These are phyloP conservation scores for Colletotrichum tabaci DNA, from an alignment of 2,329 filamentous ascomycete species.

Conservation along the genomic window DNA sequence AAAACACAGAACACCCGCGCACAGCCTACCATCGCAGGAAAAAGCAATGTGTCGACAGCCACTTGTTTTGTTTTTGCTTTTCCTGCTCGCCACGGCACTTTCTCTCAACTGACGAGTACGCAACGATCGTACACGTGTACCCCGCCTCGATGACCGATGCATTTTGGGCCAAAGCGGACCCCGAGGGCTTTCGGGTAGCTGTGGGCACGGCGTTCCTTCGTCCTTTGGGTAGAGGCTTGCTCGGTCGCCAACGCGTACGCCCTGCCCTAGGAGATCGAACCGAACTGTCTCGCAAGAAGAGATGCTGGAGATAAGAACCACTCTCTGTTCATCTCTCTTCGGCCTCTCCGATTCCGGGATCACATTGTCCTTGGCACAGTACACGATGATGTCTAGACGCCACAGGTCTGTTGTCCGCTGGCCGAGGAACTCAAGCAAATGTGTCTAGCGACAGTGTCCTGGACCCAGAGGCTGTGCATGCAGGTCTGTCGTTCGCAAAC, in stretches of 20 bases:
- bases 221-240: not conserved
- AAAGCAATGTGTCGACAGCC: conserved; percentile 26
- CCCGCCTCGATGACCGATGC: conserved; percentile 9
- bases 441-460: not conserved
- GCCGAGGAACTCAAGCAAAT: not conserved
- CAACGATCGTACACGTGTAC: conserved; percentile 15
- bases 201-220: conserved; percentile 11
- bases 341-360: conserved; percentile 1
- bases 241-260: conserved; percentile 10
- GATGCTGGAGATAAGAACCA: not conserved
- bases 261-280: not conserved
- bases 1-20: conserved; percentile 27
- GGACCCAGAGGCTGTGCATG: not conserved
- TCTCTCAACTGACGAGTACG: conserved; percentile 22
- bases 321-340: not conserved
- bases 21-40: conserved; percentile 11
- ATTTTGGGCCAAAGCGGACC: conserved; percentile 10
- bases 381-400: not conserved
- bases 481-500: conserved; percentile 1
- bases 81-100: conserved; percentile 10
- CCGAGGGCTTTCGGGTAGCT: conserved; percentile 11
- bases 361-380: not conserved
- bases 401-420: not conserved
- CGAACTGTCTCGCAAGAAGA: conserved; percentile 3
- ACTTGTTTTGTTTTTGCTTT: conserved; percentile 26